These are phyloP conservation scores for Globisporangium sylvaticum DNA, from an alignment of 352 stramenopile genomes.

Conservation along the genomic window DNA sequence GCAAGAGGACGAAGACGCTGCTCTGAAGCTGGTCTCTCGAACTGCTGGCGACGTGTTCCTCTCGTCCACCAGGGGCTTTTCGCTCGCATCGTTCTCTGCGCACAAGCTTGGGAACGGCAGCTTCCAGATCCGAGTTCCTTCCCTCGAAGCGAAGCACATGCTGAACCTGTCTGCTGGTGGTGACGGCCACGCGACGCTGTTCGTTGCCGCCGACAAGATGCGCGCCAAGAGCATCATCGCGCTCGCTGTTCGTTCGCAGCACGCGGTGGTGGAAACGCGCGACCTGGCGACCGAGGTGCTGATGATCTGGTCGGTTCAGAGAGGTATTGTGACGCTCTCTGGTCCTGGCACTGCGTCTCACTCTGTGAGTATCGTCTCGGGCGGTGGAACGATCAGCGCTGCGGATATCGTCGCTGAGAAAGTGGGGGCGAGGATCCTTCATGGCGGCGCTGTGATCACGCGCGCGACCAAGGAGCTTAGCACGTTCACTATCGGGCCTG, in stretches of 20 bases:
- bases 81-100: background rate
- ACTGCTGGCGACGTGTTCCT: background rate
- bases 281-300: slow-evolving; percentile 9
- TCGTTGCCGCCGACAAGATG: background rate
- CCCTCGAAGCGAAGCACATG: background rate
- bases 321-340: background rate
- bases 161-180: background rate
- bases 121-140: background rate
- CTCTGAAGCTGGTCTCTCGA: background rate
- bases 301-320: slow-evolving; percentile 4
- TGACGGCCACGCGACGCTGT: background rate
- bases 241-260: background rate
- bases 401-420: background rate
- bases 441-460: background rate
- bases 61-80: background rate
- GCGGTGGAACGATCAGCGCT: background rate
- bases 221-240: background rate
- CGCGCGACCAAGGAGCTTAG: slow-evolving; percentile 3
- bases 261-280: background rate
- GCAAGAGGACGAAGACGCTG: background rate
- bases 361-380: background rate
- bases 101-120: background rate
- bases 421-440: background rate
- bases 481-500: background rate
- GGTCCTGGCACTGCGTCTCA: background rate